A percentile compares a stretch with the other conserved stretches of the same genome.
phyloP scores from a whole-genome alignment of 805 yeast species.

The Metschnikowia matae region DNA sequence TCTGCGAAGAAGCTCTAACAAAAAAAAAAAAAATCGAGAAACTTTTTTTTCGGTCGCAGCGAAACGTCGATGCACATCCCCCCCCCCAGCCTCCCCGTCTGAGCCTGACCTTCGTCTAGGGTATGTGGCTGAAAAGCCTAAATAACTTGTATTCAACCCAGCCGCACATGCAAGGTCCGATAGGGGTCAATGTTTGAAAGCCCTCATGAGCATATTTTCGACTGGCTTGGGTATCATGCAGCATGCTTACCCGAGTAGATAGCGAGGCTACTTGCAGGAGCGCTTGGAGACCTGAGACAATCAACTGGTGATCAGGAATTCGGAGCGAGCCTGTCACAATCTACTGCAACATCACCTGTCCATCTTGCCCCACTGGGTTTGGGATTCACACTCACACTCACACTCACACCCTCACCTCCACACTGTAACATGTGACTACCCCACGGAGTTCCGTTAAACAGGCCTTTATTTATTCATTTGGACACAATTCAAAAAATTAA shows the following conservation, averaged over 20 bases:
- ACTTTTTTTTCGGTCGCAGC: not conserved
- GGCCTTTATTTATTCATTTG: too few species aligned
- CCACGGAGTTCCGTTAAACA: too few species aligned
- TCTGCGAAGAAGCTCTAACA: not conserved
- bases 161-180: not conserved
- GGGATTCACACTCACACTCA: too few species aligned
- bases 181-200: not conserved
- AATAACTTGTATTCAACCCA: too few species aligned
- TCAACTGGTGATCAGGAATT: not conserved
- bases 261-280: slow-evolving; percentile 1
- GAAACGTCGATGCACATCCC: not conserved
- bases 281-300: slow-evolving; percentile 1
- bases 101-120: not conserved
- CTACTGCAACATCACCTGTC: too few species aligned
- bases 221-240: not conserved
- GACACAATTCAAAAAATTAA: too few species aligned
- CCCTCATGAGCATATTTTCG: not conserved
- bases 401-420: too few species aligned
- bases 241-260: slow-evolving; percentile 3
- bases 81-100: not conserved
- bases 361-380: too few species aligned
- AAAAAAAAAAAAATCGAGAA: not conserved
- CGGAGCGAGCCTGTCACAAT: not conserved
- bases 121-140: not conserved
- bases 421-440: too few species aligned